Base-by-base conservation (phyloP, 2,329 filamentous ascomycete genomes). In the Hirsutella rhossiliensis region DNA sequence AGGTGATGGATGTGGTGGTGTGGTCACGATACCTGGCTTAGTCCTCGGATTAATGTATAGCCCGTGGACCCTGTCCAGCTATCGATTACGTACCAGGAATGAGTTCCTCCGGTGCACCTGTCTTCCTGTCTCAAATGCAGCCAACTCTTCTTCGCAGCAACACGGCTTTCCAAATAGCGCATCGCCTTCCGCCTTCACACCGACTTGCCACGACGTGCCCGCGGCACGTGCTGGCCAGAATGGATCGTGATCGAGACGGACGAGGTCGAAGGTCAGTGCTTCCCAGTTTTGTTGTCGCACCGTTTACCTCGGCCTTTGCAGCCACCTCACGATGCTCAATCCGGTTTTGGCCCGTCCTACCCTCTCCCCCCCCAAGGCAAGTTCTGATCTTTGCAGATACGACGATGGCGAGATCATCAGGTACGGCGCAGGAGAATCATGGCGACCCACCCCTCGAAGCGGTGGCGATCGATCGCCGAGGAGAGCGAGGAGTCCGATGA, bases 361-460 rank as follows among this genome's bases (percentile, higher is more conserved):
- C n/a, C 9, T 3, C 8, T n/a, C 8, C 12, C 32, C 15, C 13
- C 32, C n/a, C 23, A 9, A 9, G 23, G 23, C 27, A 20, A 38
- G 17, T 23, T 34, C 34, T 45, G 29, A 42, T 13, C 15, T 15
- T 12, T n/a, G 11, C 37, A 47, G 46, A 29, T 47, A 75, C 53
- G 75, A 79, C 50, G 75, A 79, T 50, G 75, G 75, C 38, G 75
- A 79, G 61, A 76, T 79, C 43, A 72, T 76, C 49, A 67, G 75
- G 54, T 79, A 78, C 56, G 75, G 75, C 42, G 76, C 76, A 12
- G 75, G 75, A 46, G 75, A 79, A 59, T 78, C 74, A 32, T 79
- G 76, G 66, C 65, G 75, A 47, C 75, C 75, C 11, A 78, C 73
- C 46, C 76, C 75, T 42, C 61, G 69, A 43, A 64, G 62, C 45